phyloP scores from a whole-genome alignment of 495 filamentous ascomycete genomes.

The Rhypophila decipiens region DNA sequence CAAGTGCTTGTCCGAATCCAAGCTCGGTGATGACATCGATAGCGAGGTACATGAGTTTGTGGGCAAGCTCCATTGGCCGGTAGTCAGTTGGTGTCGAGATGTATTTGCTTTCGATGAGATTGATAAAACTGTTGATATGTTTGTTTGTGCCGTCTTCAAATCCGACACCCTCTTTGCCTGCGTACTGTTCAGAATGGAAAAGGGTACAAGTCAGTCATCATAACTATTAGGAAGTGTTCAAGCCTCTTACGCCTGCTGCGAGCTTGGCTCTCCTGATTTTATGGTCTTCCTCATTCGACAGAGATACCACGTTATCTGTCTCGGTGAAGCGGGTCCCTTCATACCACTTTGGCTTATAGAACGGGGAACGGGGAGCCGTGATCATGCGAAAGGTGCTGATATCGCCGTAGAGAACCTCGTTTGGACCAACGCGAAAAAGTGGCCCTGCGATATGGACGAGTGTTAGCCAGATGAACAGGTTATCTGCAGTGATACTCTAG shows the following conservation, averaged over 20 bases:
- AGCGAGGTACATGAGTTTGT: slow-evolving; percentile 31
- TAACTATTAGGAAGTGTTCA: too few species aligned
- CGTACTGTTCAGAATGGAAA: not conserved
- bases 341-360: slow-evolving; percentile 36
- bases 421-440: slow-evolving; percentile 38
- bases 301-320: slow-evolving; percentile 31
- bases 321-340: slow-evolving; percentile 28
- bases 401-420: slow-evolving; percentile 36
- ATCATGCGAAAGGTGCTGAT: slow-evolving; percentile 33
- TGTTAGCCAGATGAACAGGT: too few species aligned
- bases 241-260: slow-evolving; percentile 24
- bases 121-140: slow-evolving; percentile 27
- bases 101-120: slow-evolving; percentile 39
- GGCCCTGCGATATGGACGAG: too few species aligned
- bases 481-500: too few species aligned
- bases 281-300: slow-evolving; percentile 17
- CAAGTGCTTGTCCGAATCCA: slow-evolving; percentile 30
- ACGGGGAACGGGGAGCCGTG: slow-evolving; percentile 28
- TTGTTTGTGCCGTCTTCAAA: too few species aligned
- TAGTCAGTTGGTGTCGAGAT: slow-evolving; percentile 28
- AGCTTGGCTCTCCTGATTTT: slow-evolving; percentile 27
- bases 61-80: slow-evolving; percentile 39
- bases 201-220: too few species aligned
- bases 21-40: slow-evolving; percentile 36
- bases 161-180: not conserved